Base-by-base conservation (phyloP, 2,329 filamentous ascomycete species). In the Fusarium poae region DNA sequence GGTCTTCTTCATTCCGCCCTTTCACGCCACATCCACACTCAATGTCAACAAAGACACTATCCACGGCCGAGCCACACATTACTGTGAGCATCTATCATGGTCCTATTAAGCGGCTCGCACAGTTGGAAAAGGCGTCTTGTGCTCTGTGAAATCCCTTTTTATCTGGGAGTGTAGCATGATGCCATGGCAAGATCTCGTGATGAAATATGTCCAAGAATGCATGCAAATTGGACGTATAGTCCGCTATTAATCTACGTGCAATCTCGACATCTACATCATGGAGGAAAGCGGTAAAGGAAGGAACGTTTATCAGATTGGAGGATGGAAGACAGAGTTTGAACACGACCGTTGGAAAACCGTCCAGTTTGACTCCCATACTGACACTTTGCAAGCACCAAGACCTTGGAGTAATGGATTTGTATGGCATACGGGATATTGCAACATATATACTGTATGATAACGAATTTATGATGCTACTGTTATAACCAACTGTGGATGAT, bases 1-100 rank as follows among this genome's bases (percentile, higher is more conserved):
- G 4, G 13, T 9, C 13, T 15, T 23, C 27, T 16, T 12, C 6
- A 27, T 20, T 6, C 6, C 6, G 6, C 13, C 7, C 7, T 40
- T 16, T 7, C 23, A 6, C 9, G 13, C 6, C 21, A 20, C 4
- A 3, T 10, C 15, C 13, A 21, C 3, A 13, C 29, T 13, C 18
- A 8, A 21, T 8, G 12, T 5, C 4, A 11, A 16, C 10, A 1
- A 21, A 10, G 6, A n/a, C 0, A 13, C 4, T 9, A 11, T 11
- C 15, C 9, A n/a, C 9, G 13, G 16, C 13, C 13, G 9, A 21
- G 23, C 32, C 18, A 9, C 11, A 4, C 3, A 9, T 21, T 13
- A 6, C 12, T 12, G 21, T n/a, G 13, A 32, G 18, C 21, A 16
- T 25, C n/a, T 18, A 25, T n/a, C 42, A 13, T 29, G 16, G 3